phyloP scores from a whole-genome alignment of 768 basidiomycete species.

The Heimioporus sp. region DNA sequence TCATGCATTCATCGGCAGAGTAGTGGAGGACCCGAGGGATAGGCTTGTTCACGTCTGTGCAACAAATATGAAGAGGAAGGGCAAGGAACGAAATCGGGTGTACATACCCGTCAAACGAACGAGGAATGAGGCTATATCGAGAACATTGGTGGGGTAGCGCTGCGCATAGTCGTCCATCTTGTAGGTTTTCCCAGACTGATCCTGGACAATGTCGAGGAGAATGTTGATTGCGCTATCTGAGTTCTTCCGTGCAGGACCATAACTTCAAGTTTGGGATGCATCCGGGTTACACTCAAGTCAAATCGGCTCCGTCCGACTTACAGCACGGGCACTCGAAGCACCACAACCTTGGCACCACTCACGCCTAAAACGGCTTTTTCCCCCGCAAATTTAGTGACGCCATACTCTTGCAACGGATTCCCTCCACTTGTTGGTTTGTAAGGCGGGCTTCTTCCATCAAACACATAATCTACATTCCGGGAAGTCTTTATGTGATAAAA shows the following conservation, averaged over 20 bases:
- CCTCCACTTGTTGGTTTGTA: conserved; percentile 72
- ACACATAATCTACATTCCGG: conserved; percentile 77
- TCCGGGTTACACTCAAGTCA: conserved; percentile 1
- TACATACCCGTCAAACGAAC: conserved; percentile 67
- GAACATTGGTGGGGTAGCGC: conserved; percentile 87
- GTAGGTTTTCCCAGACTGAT: conserved; percentile 84
- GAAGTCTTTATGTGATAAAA: conserved; percentile 8
- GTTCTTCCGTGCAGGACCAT: conserved; percentile 82
- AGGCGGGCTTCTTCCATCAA: conserved; percentile 90
- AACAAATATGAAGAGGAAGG: background rate
- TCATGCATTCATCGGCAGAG: conserved; percentile 76
- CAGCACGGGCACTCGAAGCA: conserved; percentile 91
- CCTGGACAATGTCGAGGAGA: conserved; percentile 80
- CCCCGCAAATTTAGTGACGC: conserved; percentile 81
- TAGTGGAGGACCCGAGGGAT: conserved; percentile 73
- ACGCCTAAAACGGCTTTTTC: conserved; percentile 74
- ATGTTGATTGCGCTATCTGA: conserved; percentile 89
- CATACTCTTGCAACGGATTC: conserved; percentile 89
- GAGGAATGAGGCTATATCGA: conserved; percentile 85
- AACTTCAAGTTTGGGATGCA: conserved; percentile 46
- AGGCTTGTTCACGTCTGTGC: conserved; percentile 32
- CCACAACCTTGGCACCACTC: conserved; percentile 53
- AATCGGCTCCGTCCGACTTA: conserved; percentile 34
- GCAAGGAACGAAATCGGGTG: background rate
- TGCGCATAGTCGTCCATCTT: conserved; percentile 97